Conservation (phyloP, 352 stramenopile genomes). For the Globisporangium camurandrum region DNA sequence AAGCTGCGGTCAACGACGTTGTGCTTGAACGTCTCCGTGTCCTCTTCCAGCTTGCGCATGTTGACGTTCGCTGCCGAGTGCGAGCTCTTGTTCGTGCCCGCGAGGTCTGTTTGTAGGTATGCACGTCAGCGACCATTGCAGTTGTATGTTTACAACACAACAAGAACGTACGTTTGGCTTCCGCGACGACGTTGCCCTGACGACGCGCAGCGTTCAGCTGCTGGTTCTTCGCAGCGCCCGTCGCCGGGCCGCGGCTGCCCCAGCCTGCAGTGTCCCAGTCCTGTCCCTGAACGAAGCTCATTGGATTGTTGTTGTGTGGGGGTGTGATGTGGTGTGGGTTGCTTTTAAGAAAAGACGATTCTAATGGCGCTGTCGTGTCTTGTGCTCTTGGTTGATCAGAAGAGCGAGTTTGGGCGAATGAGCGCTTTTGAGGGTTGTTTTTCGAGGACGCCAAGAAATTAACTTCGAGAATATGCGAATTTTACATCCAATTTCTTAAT, state of each 20-base stretch:
- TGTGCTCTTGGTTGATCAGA: too few relatives aligned
- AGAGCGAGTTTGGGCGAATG: too few relatives aligned
- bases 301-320: conserved; percentile 15
- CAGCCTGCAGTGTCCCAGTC: conserved; percentile 71
- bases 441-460: too few relatives aligned
- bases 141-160: background rate
- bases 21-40: conserved; percentile 88
- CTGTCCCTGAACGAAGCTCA: conserved; percentile 71
- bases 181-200: conserved; percentile 58
- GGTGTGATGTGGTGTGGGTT: background rate
- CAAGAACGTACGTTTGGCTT: conserved; percentile 55
- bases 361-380: too few relatives aligned
- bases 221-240: conserved; percentile 53
- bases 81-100: conserved; percentile 81
- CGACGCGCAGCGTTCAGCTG: conserved; percentile 71
- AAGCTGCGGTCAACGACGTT: conserved; percentile 80
- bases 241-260: conserved; percentile 54
- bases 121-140: background rate
- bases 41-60: conserved; percentile 88
- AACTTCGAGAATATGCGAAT: too few relatives aligned
- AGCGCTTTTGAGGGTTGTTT: too few relatives aligned
- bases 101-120: conserved; percentile 29
- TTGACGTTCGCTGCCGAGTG: conserved; percentile 71
- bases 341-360: background rate
- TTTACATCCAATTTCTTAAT: too few relatives aligned